Base-by-base conservation (phyloP, 345 rosid genomes). In the Hypericum androsaemum region DNA sequence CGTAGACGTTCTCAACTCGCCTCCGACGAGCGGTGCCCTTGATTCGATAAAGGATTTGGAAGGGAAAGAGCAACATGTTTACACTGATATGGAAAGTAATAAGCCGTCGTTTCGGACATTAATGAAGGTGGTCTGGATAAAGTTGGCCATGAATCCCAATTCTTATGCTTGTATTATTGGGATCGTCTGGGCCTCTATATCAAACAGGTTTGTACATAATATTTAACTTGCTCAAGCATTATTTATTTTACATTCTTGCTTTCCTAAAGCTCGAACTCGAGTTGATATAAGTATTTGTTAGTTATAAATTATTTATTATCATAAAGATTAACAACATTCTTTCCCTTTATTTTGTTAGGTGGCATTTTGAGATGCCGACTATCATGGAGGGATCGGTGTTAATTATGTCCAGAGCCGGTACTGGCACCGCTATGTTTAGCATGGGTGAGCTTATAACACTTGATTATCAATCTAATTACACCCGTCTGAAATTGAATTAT, bases 401-500 rank as follows among this genome's bases (percentile, higher is more conserved):
- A 60, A 81, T 87, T 43, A 72, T 90, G 84, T 84, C 98, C n/a
- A 87, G 60, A 67, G 94, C 94, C 56, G 96, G 94, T 38, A 79
- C 83, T 11, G 95, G 98, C 64, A 87, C 98, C 60, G 92, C 94
- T 64, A 88, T 92, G 96, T 92, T 92, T 67, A 84, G 72, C 67
- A 77, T 92, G 78, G 98, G 98, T 92, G 59, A 70, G 74, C 10
- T 41, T 35, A 28, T 14, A 13, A n/a, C n/a, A n/a, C n/a, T n/a
- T n/a, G n/a, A 22, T 22, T 22, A 22, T 22, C 32, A n/a, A 22
- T 22, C 2, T 22, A 22, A 4, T 22, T 22, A 22, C 32, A 22
- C n/a, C n/a, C n/a, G n/a, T 22, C 4, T 1, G 32, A 4, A 22
- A 22, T 22, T 22, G 32, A 22, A 22, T 22, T 22, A n/a, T 22